Conservation (phyloP, 2,329 filamentous ascomycete species). For the Nemania sp. region DNA sequence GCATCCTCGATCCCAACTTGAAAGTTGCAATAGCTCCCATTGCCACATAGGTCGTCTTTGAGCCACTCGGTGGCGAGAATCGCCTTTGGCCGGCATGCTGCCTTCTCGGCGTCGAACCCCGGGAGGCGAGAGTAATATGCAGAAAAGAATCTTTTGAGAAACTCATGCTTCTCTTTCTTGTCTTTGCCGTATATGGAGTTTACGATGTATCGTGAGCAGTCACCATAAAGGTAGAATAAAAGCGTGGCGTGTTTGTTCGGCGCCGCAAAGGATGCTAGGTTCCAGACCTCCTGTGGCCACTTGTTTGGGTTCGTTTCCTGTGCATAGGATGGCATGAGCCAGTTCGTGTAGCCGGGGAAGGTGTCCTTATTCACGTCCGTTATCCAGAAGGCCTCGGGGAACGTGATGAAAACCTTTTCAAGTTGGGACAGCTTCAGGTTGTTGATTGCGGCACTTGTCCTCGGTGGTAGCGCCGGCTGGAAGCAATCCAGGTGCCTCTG, state of each 20-base stretch:
- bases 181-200: slow-evolving; percentile 37
- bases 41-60: slow-evolving; percentile 72
- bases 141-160: slow-evolving; percentile 13
- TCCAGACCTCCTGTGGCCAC: slow-evolving; percentile 45
- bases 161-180: slow-evolving; percentile 3
- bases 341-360: slow-evolving; percentile 40
- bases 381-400: slow-evolving; percentile 46
- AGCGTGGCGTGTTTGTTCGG: slow-evolving; percentile 40
- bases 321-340: slow-evolving; percentile 39
- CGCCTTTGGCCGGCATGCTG: slow-evolving; percentile 64
- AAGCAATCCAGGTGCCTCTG: not conserved
- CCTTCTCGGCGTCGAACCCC: slow-evolving; percentile 59
- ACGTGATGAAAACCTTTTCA: slow-evolving; percentile 48
- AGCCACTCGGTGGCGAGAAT: slow-evolving; percentile 75
- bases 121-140: slow-evolving; percentile 56
- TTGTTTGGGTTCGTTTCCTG: slow-evolving; percentile 24
- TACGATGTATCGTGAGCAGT: slow-evolving; percentile 43
- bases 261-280: slow-evolving; percentile 37
- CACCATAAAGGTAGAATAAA: slow-evolving; percentile 44
- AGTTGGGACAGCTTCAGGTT: slow-evolving; percentile 47
- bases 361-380: slow-evolving; percentile 28
- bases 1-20: slow-evolving; percentile 67
- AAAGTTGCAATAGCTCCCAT: slow-evolving; percentile 77
- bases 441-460: slow-evolving; percentile 59
- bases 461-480: slow-evolving; percentile 4